phyloP scores from a whole-genome alignment of 2,329 filamentous ascomycete species.

The Graphilbum sp. region DNA sequence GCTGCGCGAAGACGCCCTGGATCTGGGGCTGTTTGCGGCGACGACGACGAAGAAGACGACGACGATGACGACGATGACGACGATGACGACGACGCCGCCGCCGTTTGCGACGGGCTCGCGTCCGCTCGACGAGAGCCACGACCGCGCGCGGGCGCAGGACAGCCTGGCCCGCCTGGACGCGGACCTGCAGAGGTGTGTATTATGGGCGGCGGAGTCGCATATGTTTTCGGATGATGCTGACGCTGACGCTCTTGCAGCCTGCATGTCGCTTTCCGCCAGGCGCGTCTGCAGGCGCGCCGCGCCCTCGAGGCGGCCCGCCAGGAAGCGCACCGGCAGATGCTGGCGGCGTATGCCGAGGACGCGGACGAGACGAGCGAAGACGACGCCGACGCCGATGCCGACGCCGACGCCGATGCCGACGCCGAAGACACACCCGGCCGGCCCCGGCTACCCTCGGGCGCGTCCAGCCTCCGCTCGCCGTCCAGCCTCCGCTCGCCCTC shows the following conservation, averaged over 20 bases:
- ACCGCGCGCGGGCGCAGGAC: constrained; percentile 49
- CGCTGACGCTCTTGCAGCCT: constrained; percentile 20
- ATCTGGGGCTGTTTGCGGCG: constrained; percentile 27
- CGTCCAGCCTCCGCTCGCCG: neutral
- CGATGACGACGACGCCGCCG: neutral
- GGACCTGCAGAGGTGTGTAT: constrained; percentile 55
- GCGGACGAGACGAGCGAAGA: constrained; percentile 11
- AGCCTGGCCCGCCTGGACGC: constrained; percentile 48
- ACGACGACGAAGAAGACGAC: neutral
- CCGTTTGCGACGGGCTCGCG: too few species aligned
- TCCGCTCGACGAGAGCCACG: constrained; percentile 20
- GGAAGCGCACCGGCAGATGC: constrained; percentile 60
- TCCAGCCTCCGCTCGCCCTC: neutral
- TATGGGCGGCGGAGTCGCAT: too few species aligned
- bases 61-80: neutral
- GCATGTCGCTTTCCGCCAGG: constrained; percentile 59
- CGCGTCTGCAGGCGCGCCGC: constrained; percentile 63
- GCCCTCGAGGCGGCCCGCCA: constrained; percentile 57
- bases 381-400: constrained; percentile 13
- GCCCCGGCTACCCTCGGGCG: neutral
- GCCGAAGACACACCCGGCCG: constrained; percentile 10
- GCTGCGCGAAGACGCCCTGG: constrained; percentile 60
- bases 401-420: constrained; percentile 4
- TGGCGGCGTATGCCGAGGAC: constrained; percentile 38
- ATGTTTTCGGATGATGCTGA: neutral